phyloP scores from a whole-genome alignment of 1,284 basidiomycete genomes.

The Somion occarium region DNA sequence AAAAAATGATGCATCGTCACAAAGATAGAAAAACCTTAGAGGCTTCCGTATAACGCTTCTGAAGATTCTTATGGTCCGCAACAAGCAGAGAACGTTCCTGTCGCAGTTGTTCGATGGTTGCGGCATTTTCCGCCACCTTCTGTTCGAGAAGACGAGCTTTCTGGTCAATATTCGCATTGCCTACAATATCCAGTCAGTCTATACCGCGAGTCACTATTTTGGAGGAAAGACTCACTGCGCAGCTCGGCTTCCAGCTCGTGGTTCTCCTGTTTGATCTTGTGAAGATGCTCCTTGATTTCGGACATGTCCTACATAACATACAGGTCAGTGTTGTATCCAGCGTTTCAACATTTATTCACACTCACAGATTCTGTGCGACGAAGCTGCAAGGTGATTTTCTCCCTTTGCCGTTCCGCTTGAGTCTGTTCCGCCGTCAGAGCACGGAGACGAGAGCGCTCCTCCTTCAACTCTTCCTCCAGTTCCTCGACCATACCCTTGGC shows the following conservation, averaged over 20 bases:
- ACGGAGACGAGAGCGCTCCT: conserved; percentile 61
- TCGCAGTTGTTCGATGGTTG: conserved; percentile 65
- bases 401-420: conserved; percentile 55
- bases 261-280: conserved; percentile 64
- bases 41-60: conserved; percentile 56
- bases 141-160: conserved; percentile 61
- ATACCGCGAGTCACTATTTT: conserved; percentile 5
- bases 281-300: conserved; percentile 63
- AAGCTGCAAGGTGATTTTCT: conserved; percentile 55
- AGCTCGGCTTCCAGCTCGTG: conserved; percentile 64
- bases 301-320: conserved; percentile 58
- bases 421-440: conserved; percentile 59
- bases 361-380: conserved; percentile 65
- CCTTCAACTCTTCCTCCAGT: conserved; percentile 62
- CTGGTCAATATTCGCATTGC: conserved; percentile 60
- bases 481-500: conserved; percentile 61
- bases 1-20: no score
- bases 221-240: conserved; percentile 39
- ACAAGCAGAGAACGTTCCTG: conserved; percentile 66
- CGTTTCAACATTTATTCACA: background rate
- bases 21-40: conserved; percentile 62
- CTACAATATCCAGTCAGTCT: conserved; percentile 31
- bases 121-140: conserved; percentile 59
- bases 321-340: background rate
- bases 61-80: conserved; percentile 64